Evolutionary conservation across 73 alveolate genomes (phyloP).

Genomic region (Effrenium voratum): DNA sequence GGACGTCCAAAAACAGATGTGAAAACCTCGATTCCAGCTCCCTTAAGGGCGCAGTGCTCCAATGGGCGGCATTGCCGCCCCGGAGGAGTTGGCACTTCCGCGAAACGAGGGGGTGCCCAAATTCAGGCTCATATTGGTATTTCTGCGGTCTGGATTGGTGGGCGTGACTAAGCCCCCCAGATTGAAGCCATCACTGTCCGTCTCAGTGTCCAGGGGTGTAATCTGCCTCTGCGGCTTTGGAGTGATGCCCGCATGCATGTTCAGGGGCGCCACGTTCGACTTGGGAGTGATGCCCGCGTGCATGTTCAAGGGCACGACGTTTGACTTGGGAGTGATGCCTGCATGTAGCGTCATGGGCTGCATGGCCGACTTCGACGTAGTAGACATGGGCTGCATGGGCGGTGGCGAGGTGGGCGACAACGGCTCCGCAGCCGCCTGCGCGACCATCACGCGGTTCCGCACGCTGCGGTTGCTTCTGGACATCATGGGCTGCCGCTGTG

Average conservation of each 20-base stretch:
- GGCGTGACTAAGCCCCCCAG: constrained; percentile 55
- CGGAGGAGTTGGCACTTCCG: too few species aligned
- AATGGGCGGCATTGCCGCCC: too few species aligned
- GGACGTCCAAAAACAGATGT: too few species aligned
- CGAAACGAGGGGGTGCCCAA: constrained; percentile 51
- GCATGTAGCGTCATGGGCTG: too few species aligned
- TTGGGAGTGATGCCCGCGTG: too few species aligned
- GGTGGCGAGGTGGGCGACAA: neutral
- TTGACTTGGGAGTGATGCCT: too few species aligned
- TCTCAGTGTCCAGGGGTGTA: constrained; percentile 26
- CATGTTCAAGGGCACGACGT: too few species aligned
- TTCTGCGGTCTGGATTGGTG: constrained; percentile 57
- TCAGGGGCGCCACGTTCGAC: neutral
- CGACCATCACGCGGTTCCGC: constrained; percentile 31
- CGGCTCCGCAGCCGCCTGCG: neutral
- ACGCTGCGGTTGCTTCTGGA: constrained; percentile 85
- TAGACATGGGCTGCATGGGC: neutral
- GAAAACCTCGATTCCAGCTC: too few species aligned
- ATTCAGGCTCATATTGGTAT: constrained; percentile 80
- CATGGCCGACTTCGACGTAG: too few species aligned
- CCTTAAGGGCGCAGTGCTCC: too few species aligned
- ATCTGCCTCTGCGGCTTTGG: constrained; percentile 40
- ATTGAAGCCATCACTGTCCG: neutral
- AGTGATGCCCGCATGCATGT: constrained; percentile 31
- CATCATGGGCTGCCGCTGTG: constrained; percentile 87